Evolutionary conservation across 148 eudicot genomes (phyloP), one percentile per base, ranked within the genome.

Genomic region (Camellia lanceoleosa): DNA sequence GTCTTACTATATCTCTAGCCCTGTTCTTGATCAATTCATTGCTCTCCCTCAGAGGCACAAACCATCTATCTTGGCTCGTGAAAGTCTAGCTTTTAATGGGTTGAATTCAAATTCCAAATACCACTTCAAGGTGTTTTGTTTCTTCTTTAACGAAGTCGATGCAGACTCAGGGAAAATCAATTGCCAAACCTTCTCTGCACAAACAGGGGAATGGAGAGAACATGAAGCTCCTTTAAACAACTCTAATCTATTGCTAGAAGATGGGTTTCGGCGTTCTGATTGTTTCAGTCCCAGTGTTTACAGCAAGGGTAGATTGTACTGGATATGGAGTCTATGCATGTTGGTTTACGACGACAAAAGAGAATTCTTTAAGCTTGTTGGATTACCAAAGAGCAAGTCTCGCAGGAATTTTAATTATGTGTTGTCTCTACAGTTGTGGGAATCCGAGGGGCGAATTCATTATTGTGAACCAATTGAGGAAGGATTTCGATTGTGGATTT

Each of bases 241-340:
- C 46, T 74, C 79, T 0, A 1, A 13, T 55, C 72, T 66, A 7
- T 4, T 80, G 15, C 54, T 16, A 2, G 44, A 55, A 66, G 73
- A 19, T 15, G 83, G 79, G 41, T 80, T 80, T 46, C 38, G 18
- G 7, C 5, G 19, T 3, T 56, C 19, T 3, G 38, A 74, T 4
- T 38, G 78, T 55, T 73, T 42, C 14, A 12, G 65, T 20, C 73
- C 71, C 18, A 66, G 73, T 38, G 72, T 80, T 15, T 66, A 65
- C 20, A 43, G 16, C 0, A 54, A 69, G 3, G 38, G 65, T 4
- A 80, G 23, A 66, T n/a, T 74, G 18, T 74, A 80, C 30, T 74
- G 66, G 73, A 67, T 74, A 0, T 80, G 83, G 83, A 80, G 83
- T 42, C 30, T 56, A 6, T 80, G 83, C 61, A 11, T 80, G 83